A percentile compares a stretch with the other conserved stretches of the same genome.
Conservation (phyloP, 1,284 basidiomycete species). For the Calocybe gambosa region DNA sequence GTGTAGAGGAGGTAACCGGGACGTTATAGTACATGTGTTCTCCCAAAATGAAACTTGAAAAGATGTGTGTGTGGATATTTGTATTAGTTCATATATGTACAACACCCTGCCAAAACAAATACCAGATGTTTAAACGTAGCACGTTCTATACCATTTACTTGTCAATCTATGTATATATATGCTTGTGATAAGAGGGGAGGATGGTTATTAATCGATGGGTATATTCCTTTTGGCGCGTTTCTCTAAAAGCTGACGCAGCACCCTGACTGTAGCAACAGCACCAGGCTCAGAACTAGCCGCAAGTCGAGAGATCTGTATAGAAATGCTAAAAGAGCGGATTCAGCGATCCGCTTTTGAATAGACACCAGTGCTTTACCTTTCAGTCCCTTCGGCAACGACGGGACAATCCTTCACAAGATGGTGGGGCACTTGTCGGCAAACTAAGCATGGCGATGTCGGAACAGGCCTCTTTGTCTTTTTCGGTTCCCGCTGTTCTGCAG, state of each 20-base stretch:
- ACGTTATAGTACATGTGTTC: slow-evolving; percentile 14
- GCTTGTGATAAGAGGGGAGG: background rate
- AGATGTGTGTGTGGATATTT: slow-evolving; percentile 12
- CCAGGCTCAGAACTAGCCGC: slow-evolving; percentile 36
- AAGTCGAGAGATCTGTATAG: slow-evolving; percentile 41
- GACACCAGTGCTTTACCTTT: slow-evolving; percentile 35
- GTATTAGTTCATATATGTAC: slow-evolving; percentile 1
- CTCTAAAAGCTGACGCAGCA: slow-evolving; percentile 38
- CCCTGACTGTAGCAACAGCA: slow-evolving; percentile 30
- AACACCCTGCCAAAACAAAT: too few relatives aligned
- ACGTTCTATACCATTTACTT: background rate
- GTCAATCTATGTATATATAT: background rate
- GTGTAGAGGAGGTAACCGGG: slow-evolving; percentile 8
- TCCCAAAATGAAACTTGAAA: slow-evolving; percentile 8
- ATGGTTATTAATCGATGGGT: slow-evolving; percentile 2
- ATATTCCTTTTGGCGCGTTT: slow-evolving; percentile 34
- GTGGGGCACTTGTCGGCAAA: slow-evolving; percentile 37
- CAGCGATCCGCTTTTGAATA: background rate
- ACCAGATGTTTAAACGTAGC: background rate
- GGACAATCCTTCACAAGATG: slow-evolving; percentile 45
- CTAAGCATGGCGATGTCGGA: slow-evolving; percentile 28
- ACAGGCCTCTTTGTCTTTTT: slow-evolving; percentile 33
- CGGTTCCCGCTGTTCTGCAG: slow-evolving; percentile 18
- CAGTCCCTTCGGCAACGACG: slow-evolving; percentile 39
- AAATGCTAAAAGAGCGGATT: slow-evolving; percentile 26